Conservation (phyloP, 768 basidiomycete genomes). For the Auricularia cornea region DNA sequence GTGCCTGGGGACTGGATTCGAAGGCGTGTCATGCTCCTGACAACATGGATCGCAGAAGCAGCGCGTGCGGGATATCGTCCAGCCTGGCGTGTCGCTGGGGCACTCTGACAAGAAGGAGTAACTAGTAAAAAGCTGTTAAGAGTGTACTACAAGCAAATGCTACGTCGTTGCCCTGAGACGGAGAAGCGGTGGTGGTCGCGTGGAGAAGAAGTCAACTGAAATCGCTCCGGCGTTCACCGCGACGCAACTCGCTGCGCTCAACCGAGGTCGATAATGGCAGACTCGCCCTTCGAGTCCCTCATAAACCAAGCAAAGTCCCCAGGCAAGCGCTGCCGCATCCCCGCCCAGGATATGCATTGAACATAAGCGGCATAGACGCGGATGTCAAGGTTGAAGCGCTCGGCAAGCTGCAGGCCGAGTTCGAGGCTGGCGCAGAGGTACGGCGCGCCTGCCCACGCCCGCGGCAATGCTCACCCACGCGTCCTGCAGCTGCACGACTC, state of each 20-base stretch:
- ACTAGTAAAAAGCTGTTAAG: neutral
- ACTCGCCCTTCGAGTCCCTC: constrained; percentile 24
- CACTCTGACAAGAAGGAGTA: constrained; percentile 66
- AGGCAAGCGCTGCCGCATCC: constrained; percentile 32
- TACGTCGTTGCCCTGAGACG: too few relatives aligned
- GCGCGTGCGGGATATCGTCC: constrained; percentile 70
- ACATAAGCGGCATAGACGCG: constrained; percentile 42
- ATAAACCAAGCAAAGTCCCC: constrained; percentile 57
- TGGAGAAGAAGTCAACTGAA: neutral
- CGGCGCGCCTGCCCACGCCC: neutral
- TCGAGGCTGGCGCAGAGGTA: constrained; percentile 67
- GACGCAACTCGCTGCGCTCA: neutral
- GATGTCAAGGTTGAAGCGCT: constrained; percentile 77
- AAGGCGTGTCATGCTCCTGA: neutral
- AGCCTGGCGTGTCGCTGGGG: constrained; percentile 75
- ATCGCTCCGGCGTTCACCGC: constrained; percentile 1
- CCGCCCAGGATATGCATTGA: constrained; percentile 6
- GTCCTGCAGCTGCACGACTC: constrained; percentile 57
- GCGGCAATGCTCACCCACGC: neutral
- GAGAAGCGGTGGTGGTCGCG: neutral
- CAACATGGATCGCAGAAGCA: constrained; percentile 63
- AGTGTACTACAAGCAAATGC: too few relatives aligned
- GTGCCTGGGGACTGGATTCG: constrained; percentile 16
- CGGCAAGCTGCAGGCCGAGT: constrained; percentile 65
- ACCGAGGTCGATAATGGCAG: neutral